These are phyloP conservation scores for Macrolepiota dolichaula DNA, from an alignment of 768 basidiomycete species.

Conservation along the genomic window DNA sequence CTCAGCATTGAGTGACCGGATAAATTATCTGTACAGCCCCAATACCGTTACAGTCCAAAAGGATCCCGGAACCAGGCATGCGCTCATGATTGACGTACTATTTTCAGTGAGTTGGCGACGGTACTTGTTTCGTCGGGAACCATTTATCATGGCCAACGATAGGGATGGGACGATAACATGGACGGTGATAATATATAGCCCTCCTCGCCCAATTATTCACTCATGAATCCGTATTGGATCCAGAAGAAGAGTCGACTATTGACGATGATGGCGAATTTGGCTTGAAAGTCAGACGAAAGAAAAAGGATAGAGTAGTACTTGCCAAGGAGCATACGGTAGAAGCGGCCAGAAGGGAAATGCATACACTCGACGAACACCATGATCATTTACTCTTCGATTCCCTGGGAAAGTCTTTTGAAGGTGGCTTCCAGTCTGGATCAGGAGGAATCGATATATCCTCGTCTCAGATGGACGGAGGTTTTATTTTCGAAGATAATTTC, in stretches of 20 bases:
- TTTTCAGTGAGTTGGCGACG: constrained; percentile 39
- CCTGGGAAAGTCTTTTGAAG: constrained; percentile 58
- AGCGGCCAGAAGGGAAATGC: constrained; percentile 43
- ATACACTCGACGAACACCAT: constrained; percentile 72
- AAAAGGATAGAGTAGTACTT: constrained; percentile 24
- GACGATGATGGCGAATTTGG: constrained; percentile 52
- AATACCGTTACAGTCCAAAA: constrained; percentile 49
- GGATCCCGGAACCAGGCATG: constrained; percentile 46
- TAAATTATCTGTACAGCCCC: constrained; percentile 23
- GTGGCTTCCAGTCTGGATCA: constrained; percentile 10
- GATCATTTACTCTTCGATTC: constrained; percentile 65
- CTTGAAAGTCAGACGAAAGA: constrained; percentile 26
- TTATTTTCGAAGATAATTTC: constrained; percentile 51
- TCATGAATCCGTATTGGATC: neutral
- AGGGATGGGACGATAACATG: constrained; percentile 67
- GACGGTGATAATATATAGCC: constrained; percentile 33
- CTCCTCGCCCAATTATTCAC: neutral
- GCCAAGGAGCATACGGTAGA: constrained; percentile 30
- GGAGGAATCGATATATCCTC: constrained; percentile 41
- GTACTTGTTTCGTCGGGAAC: constrained; percentile 16
- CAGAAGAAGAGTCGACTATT: constrained; percentile 15
- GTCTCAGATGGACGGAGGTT: constrained; percentile 48
- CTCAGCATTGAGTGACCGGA: neutral
- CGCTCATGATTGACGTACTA: constrained; percentile 63
- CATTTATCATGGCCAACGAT: neutral